Evolutionary conservation across 1,284 basidiomycete species (phyloP).

Genomic region (Boletus hoseneyae): DNA sequence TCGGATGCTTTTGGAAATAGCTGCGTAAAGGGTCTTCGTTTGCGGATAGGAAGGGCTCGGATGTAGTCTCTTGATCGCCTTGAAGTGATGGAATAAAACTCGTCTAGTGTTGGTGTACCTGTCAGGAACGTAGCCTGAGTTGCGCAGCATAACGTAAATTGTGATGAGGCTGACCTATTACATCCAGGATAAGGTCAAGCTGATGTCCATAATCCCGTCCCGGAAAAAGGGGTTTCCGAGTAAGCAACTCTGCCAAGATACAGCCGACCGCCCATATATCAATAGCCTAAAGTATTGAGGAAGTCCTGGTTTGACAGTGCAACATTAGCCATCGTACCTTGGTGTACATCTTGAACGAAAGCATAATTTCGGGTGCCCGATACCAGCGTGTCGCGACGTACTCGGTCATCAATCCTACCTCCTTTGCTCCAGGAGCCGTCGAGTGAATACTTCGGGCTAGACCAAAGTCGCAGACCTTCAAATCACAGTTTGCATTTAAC

Average conservation of each 20-base stretch:
- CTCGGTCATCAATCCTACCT: conserved; percentile 77
- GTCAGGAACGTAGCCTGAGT: conserved; percentile 7
- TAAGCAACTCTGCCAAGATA: conserved; percentile 85
- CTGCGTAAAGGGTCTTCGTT: conserved; percentile 54
- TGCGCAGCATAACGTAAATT: not conserved
- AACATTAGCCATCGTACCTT: conserved; percentile 39
- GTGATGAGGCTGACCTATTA: conserved; percentile 53
- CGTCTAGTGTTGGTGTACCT: conserved; percentile 81
- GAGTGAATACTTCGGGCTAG: conserved; percentile 71
- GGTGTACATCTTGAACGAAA: conserved; percentile 84
- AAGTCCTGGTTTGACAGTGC: conserved; percentile 1
- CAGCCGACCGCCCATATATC: conserved; percentile 89
- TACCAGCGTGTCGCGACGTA: conserved; percentile 88
- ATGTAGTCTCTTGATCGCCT: conserved; percentile 84
- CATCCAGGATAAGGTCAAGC: conserved; percentile 80
- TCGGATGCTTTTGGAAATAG: conserved; percentile 70
- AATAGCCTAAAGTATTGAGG: conserved; percentile 49
- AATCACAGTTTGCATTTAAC: conserved; percentile 82
- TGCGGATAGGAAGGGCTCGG: conserved; percentile 70
- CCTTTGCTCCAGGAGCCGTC: conserved; percentile 57
- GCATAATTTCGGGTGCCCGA: conserved; percentile 86
- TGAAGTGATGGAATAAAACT: conserved; percentile 85
- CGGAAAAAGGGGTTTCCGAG: conserved; percentile 79
- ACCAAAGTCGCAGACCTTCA: conserved; percentile 86
- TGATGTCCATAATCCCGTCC: conserved; percentile 89